phyloP scores from a whole-genome alignment of 1,284 basidiomycete genomes.

The Omphalotus olearius region DNA sequence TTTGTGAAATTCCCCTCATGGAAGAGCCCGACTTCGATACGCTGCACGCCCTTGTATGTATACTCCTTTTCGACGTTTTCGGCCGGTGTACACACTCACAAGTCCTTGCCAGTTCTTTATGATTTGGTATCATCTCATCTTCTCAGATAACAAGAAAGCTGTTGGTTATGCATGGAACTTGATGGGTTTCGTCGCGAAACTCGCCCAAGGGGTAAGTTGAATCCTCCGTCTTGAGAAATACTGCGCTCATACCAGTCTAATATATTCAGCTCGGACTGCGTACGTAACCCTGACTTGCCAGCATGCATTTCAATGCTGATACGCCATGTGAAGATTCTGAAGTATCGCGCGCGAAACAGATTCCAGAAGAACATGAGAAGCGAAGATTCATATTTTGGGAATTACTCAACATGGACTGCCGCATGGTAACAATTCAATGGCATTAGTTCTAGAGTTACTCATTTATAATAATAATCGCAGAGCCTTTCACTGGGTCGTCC shows the following conservation, averaged over 20 bases:
- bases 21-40: conserved; percentile 66
- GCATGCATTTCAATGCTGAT: conserved; percentile 12
- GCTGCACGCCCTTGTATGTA: conserved; percentile 56
- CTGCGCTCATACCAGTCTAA: background rate
- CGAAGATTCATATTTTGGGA: conserved; percentile 73
- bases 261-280: conserved; percentile 47
- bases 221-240: background rate
- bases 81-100: conserved; percentile 13
- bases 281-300: conserved; percentile 26
- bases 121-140: conserved; percentile 67
- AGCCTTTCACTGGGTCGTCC: conserved; percentile 76
- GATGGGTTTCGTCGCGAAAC: conserved; percentile 57
- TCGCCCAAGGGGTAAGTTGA: conserved; percentile 52
- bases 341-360: conserved; percentile 59
- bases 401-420: conserved; percentile 67
- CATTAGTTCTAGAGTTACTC: background rate
- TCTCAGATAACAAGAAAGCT: conserved; percentile 63
- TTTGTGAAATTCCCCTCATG: conserved; percentile 66
- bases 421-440: conserved; percentile 45
- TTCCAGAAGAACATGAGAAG: conserved; percentile 65
- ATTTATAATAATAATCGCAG: conserved; percentile 30
- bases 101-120: conserved; percentile 53
- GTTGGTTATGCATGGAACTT: conserved; percentile 67
- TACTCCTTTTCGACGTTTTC: conserved; percentile 1
- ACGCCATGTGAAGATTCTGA: conserved; percentile 53